Conservation (phyloP, 306 rosid genomes). For the Vigna radiata region DNA sequence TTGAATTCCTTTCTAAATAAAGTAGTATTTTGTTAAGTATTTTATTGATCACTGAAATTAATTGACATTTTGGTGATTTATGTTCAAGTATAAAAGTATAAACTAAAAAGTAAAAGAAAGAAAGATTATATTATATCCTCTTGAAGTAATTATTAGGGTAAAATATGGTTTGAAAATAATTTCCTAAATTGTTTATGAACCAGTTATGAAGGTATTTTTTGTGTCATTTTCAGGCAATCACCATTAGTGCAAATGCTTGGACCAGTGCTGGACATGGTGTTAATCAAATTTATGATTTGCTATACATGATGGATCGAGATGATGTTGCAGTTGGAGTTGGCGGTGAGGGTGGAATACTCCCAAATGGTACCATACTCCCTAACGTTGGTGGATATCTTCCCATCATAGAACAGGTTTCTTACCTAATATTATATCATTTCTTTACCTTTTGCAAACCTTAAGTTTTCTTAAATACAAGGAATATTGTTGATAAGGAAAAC, state of each 20-base stretch:
- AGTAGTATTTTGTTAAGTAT: too few species aligned
- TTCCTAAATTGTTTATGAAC: too few species aligned
- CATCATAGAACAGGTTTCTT: constrained; percentile 72
- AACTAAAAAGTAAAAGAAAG: neutral
- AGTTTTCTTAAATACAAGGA: too few species aligned
- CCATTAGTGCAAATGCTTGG: constrained; percentile 79
- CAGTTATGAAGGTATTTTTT: too few species aligned
- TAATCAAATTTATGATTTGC: constrained; percentile 82
- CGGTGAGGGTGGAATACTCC: constrained; percentile 84
- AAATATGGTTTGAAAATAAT: neutral
- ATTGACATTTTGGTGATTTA: too few species aligned
- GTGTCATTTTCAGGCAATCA: constrained; percentile 58
- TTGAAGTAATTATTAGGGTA: too few species aligned
- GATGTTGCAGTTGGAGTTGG: constrained; percentile 87
- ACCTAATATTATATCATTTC: too few species aligned
- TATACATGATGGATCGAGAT: constrained; percentile 93
- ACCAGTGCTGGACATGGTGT: constrained; percentile 78
- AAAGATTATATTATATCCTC: neutral
- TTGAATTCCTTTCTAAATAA: too few species aligned
- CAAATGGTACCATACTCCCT: constrained; percentile 68
- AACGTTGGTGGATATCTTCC: constrained; percentile 95
- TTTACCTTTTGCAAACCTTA: too few species aligned
- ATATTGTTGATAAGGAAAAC: too few species aligned
- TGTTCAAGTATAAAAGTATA: neutral
- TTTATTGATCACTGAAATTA: too few species aligned